Base-by-base conservation (phyloP, 768 basidiomycete species). In the Tulasnella sp. region DNA sequence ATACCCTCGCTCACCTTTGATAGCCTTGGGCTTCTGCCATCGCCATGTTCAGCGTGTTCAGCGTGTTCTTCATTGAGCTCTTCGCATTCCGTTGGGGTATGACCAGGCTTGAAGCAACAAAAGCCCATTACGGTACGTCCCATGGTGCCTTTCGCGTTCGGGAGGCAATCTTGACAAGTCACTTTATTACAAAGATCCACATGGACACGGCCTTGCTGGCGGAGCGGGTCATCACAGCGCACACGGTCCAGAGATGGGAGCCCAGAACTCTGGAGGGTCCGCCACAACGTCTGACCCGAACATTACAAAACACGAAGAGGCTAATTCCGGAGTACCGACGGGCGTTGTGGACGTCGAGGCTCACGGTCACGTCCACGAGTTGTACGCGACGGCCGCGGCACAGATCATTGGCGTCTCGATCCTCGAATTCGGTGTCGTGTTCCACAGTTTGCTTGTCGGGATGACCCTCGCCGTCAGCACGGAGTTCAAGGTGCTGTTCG, bases 381-480 rank as follows among this genome's bases (percentile, higher is more conserved):
- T 72, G 73, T 19, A 71, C 63, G 24, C 59, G 79, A 2, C 58
- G 73, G 8, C 44, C 12, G 27, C 45, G 11, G 83, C 88, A 2
- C 91, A 93, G 68, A 70, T 92, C 38, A 76, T 96, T 49, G 92
- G 92, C 12, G 78, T 99, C 49, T 89, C 80, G 31, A 92, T 97
- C 60, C 75, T 99, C 49, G 94, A 99, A 68, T 94, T 96, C 65
- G 94, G 94, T 65, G 90, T 97, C 29, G 69, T 91, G 4, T 70
- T 97, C 30, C 92, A 93, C 67, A 87, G 84, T 83, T 80, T 55
- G 49, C 75, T 94, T 50, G 87, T 96, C 62, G 93, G 93, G 0
- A 73, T 97, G 30, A 93, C 94, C 0, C 79, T 97, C 42, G 92
- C 92, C n/a, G 89, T 92, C n/a, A 82, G 84, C 65, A 71, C 76